Conservation (phyloP, 169 alveolate genomes). For the Eimeria praecox region DNA sequence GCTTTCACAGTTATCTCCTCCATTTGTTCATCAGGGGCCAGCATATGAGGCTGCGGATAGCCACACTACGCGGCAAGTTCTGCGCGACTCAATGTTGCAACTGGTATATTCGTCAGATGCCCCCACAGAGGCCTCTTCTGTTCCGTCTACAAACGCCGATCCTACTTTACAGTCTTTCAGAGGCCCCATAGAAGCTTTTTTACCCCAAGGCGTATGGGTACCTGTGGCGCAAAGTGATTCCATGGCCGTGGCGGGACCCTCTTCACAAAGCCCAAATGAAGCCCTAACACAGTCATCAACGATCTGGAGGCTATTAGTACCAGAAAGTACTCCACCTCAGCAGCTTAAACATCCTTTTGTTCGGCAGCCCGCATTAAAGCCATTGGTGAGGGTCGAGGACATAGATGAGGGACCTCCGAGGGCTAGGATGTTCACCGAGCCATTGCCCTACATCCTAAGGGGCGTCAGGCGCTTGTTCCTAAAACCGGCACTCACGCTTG, state of each 20-base stretch:
- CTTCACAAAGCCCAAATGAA: not conserved
- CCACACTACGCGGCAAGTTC: not conserved
- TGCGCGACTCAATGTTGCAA: not conserved
- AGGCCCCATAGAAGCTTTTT: not conserved
- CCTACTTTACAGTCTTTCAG: not conserved
- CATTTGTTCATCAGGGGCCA: not conserved
- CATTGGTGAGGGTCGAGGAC: not conserved
- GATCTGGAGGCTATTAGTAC: not conserved
- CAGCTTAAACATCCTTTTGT: constrained; percentile 3
- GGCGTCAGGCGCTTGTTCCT: not conserved
- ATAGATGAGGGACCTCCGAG: not conserved
- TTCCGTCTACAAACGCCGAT: not conserved
- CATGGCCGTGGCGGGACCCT: not conserved
- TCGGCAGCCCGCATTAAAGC: not conserved
- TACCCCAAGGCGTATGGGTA: not conserved
- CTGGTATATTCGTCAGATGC: not conserved
- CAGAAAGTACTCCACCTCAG: not conserved
- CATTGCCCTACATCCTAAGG: not conserved
- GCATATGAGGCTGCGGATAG: no score
- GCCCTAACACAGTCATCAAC: not conserved
- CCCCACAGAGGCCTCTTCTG: not conserved
- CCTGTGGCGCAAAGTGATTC: not conserved
- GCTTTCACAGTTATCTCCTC: not conserved
- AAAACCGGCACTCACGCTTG: not conserved
- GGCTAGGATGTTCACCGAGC: not conserved